Conservation (phyloP, 176 grass and related monocot species). For the Raddia guianensis region DNA sequence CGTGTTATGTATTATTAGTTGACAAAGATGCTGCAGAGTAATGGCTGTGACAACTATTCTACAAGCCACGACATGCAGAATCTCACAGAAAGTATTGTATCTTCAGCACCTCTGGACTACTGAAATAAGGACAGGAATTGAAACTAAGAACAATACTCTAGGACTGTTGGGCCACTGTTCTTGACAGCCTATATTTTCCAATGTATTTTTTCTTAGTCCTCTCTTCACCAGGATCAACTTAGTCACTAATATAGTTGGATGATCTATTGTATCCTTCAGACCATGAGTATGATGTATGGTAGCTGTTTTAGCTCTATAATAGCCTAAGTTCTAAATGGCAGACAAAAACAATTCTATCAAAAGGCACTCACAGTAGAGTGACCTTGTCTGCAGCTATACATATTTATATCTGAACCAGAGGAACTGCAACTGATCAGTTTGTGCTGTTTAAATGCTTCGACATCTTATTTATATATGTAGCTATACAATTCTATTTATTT, state of each 20-base stretch:
- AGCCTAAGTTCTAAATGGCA: constrained; percentile 27
- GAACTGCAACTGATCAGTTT: no score
- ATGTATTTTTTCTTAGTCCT: constrained; percentile 14
- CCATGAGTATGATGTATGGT: constrained; percentile 40
- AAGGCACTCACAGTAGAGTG: constrained; percentile 38
- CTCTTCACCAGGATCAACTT: constrained; percentile 31
- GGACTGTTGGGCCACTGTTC: background rate
- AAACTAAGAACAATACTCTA: constrained; percentile 2
- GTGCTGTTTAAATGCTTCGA: no score
- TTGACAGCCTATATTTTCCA: background rate
- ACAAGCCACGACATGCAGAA: constrained; percentile 60
- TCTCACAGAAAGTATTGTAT: constrained; percentile 51
- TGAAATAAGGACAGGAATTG: constrained; percentile 38
- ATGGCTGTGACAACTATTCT: constrained; percentile 54
- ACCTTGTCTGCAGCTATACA: constrained; percentile 33
- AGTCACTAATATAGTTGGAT: constrained; percentile 56
- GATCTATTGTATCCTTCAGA: constrained; percentile 32
- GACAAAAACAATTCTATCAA: constrained; percentile 21
- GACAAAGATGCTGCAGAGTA: constrained; percentile 46
- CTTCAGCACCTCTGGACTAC: constrained; percentile 66
- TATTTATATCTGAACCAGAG: constrained; percentile 32
- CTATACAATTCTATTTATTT: no score
- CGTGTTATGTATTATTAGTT: no score
- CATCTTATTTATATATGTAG: no score
- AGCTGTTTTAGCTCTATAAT: constrained; percentile 10